phyloP scores from a whole-genome alignment of 306 rosid genomes.

The Begonia loranthoides region DNA sequence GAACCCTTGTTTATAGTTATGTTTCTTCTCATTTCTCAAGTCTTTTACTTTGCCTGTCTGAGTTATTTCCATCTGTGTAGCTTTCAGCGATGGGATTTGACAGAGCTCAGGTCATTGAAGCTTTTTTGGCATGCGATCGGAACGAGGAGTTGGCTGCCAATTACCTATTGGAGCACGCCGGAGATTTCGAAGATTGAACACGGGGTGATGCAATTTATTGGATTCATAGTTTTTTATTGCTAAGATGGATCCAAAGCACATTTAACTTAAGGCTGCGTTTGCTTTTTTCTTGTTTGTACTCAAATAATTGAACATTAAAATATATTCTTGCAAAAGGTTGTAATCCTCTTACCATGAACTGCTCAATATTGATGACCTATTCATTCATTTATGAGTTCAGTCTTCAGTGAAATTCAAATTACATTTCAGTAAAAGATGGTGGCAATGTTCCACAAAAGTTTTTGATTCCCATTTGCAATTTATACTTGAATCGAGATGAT shows the following conservation, averaged over 20 bases:
- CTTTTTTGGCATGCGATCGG: slow-evolving; percentile 94
- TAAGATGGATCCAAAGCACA: slow-evolving; percentile 15
- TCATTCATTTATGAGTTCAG: no score
- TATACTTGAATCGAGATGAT: no score
- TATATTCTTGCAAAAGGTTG: no score
- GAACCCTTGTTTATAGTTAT: neutral
- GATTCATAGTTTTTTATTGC: slow-evolving; percentile 43
- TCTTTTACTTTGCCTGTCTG: slow-evolving; percentile 5
- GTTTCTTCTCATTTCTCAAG: neutral
- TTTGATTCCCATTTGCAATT: no score
- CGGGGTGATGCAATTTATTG: slow-evolving; percentile 9
- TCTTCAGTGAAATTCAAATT: no score
- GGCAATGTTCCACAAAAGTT: no score
- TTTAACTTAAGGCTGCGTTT: neutral
- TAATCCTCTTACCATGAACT: no score
- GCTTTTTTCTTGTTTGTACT: neutral
- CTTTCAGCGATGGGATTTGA: slow-evolving; percentile 98
- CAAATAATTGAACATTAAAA: neutral
- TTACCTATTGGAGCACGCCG: slow-evolving; percentile 81
- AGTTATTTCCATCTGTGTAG: slow-evolving; percentile 18
- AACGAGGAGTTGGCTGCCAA: slow-evolving; percentile 94
- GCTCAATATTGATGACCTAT: no score
- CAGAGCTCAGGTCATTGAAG: slow-evolving; percentile 84
- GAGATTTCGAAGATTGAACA: slow-evolving; percentile 69
- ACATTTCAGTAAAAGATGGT: no score